Percentiles rank a stretch among this genome's conserved stretches.
These are phyloP conservation scores for Protea cynaroides DNA, from an alignment of 164 flowering plant species.

Conservation along the genomic window DNA sequence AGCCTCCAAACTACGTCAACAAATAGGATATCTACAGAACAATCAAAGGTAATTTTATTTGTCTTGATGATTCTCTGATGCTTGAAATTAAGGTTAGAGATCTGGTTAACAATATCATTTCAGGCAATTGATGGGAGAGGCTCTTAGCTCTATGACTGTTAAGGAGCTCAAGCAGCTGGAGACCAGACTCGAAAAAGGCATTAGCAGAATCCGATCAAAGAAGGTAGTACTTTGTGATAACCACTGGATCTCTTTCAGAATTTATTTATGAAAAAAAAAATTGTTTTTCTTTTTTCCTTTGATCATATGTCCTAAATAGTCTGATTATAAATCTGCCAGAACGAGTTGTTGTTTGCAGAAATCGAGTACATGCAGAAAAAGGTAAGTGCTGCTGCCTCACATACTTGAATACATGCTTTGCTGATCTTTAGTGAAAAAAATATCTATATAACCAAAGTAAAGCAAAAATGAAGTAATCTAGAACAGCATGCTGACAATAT, in stretches of 20 bases:
- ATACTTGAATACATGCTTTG: neutral
- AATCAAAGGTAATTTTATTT: constrained; percentile 48
- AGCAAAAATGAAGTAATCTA: no score
- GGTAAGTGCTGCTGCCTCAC: constrained; percentile 32
- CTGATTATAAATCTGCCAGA: constrained; percentile 37
- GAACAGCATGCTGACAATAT: no score
- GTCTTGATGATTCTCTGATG: neutral
- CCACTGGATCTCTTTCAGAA: neutral
- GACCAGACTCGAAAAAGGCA: constrained; percentile 49
- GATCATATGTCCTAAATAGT: constrained; percentile 6
- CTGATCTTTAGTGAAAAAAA: no score
- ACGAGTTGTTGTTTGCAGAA: constrained; percentile 76
- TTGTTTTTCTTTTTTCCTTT: no score
- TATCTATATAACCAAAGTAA: no score
- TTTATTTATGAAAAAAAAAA: neutral
- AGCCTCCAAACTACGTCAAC: constrained; percentile 54
- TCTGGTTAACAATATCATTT: constrained; percentile 4
- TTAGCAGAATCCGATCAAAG: constrained; percentile 68
- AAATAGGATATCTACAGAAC: constrained; percentile 51
- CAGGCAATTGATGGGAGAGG: constrained; percentile 75
- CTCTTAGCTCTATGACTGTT: constrained; percentile 31
- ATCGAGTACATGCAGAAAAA: constrained; percentile 88
- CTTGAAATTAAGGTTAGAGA: neutral
- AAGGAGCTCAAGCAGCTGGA: constrained; percentile 70
- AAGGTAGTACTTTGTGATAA: constrained; percentile 39